Conservation (phyloP, 257 asterid species). For the Lycium ferocissimum region DNA sequence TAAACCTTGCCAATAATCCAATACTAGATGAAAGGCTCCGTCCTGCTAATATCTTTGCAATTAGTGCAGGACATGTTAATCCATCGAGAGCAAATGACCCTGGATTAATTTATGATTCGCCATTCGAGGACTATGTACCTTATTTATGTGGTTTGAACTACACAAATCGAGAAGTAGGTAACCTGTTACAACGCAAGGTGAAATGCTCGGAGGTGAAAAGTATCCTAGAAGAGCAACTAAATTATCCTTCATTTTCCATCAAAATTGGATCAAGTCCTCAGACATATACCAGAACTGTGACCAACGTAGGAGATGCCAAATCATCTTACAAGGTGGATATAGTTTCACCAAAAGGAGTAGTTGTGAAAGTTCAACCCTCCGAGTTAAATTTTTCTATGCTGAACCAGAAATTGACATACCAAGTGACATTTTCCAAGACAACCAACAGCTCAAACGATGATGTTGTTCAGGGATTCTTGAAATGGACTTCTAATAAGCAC, state of each 20-base stretch:
- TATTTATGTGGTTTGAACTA: constrained; percentile 53
- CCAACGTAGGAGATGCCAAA: constrained; percentile 47
- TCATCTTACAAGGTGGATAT: constrained; percentile 42
- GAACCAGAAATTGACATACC: constrained; percentile 45
- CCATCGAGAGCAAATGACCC: constrained; percentile 53
- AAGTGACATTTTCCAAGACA: constrained; percentile 41
- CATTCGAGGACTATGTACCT: constrained; percentile 50
- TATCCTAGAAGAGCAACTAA: constrained; percentile 38
- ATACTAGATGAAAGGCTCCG: constrained; percentile 44
- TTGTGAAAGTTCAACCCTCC: constrained; percentile 42
- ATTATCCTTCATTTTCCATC: constrained; percentile 41
- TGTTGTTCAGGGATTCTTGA: constrained; percentile 45
- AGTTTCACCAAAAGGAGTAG: constrained; percentile 38
- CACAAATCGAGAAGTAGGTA: constrained; percentile 38
- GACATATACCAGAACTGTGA: constrained; percentile 48
- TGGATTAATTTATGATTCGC: constrained; percentile 56
- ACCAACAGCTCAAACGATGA: neutral
- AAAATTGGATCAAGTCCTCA: constrained; percentile 32
- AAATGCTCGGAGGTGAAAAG: constrained; percentile 37
- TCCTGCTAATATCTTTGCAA: constrained; percentile 47
- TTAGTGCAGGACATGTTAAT: constrained; percentile 61
- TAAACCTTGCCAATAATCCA: constrained; percentile 38
- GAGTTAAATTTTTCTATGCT: constrained; percentile 33
- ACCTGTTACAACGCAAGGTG: constrained; percentile 32
- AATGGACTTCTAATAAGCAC: constrained; percentile 46